Evolutionary conservation across 805 yeast genomes (phyloP), one percentile per base, ranked within the genome.

Genomic region (Ogataea naganishii): DNA sequence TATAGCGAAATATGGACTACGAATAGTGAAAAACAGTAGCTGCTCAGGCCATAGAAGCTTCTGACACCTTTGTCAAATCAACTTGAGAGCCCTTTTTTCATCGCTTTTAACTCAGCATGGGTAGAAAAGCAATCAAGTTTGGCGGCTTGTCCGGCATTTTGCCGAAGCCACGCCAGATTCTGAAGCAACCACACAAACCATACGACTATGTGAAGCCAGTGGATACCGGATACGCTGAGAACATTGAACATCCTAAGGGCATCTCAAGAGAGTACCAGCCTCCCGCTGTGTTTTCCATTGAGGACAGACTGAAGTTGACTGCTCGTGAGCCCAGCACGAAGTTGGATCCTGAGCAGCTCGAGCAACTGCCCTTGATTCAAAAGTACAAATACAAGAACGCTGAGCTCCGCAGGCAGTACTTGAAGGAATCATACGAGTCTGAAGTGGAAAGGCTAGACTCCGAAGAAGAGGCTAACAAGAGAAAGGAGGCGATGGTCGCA

Each of bases 141-240:
- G 75, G 75, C 18, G 75, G 75, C 11, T 80, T 80, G 55, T 78
- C 89, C 28, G 96, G 96, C 51, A 64, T 83, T 29, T 65, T 88
- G 40, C 96, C 96, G 27, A 64, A 60, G 32, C 76, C 83, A 7
- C 76, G 95, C 45, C 72, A 77, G 23, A 75, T 84, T 18, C 73
- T 88, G 58, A 81, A 76, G 44, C 70, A 72, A 32, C 83, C 86
- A 4, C 62, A 66, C 27, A 66, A 69, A 39, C 77, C 74, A 18
- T 49, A 62, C 36, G 66, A 66, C 37, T 68, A 60, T 33, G 66
- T 62, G 12, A 63, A 66, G 23, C 68, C 66, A 30, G 56, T 66
- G 20, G 62, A 66, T 33, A 68, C 72, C 13, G 88, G 86, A 10
- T 83, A 76, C 52, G 94, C 88, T 18, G 75, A 72, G 30, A 80